phyloP scores from a whole-genome alignment of 139 green algal genomes.

The Trebouxia sp. region DNA sequence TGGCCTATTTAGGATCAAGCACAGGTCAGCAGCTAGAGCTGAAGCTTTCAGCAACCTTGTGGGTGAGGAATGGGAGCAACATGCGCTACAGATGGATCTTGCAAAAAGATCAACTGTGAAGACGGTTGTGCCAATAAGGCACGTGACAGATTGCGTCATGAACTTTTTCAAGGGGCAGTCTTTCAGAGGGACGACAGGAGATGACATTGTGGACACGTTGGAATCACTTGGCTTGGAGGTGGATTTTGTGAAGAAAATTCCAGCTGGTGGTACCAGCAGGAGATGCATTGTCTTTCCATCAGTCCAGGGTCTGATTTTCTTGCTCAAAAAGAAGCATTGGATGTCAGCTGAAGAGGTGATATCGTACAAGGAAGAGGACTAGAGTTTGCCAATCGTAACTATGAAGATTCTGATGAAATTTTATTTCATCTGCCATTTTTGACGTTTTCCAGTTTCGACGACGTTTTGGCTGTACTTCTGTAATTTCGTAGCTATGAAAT shows the following conservation, averaged over 20 bases:
- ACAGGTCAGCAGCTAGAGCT: not conserved
- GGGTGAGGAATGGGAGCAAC: conserved; percentile 10
- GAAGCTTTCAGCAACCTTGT: conserved; percentile 5
- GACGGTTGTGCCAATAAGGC: conserved; percentile 3
- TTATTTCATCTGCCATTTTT: no score
- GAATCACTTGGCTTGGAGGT: conserved; percentile 14
- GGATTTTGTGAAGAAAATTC: no score
- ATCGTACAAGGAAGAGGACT: no score
- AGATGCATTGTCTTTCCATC: conserved; percentile 2
- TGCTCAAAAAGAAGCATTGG: not conserved
- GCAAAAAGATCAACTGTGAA: conserved; percentile 12
- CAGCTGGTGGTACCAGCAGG: not conserved
- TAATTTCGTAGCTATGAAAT: no score
- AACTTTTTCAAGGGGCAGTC: conserved; percentile 10
- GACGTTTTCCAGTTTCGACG: no score
- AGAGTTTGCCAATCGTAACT: no score
- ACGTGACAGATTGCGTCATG: not conserved
- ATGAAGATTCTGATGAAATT: no score
- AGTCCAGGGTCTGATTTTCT: not conserved
- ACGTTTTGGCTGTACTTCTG: no score
- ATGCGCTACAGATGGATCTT: conserved; percentile 6
- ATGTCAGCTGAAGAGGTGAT: not conserved
- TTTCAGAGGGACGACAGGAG: conserved; percentile 7
- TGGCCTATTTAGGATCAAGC: not conserved
- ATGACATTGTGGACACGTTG: not conserved